Conservation (phyloP, 2,329 filamentous ascomycete species). For the Calonectria pseudoturangicola region DNA sequence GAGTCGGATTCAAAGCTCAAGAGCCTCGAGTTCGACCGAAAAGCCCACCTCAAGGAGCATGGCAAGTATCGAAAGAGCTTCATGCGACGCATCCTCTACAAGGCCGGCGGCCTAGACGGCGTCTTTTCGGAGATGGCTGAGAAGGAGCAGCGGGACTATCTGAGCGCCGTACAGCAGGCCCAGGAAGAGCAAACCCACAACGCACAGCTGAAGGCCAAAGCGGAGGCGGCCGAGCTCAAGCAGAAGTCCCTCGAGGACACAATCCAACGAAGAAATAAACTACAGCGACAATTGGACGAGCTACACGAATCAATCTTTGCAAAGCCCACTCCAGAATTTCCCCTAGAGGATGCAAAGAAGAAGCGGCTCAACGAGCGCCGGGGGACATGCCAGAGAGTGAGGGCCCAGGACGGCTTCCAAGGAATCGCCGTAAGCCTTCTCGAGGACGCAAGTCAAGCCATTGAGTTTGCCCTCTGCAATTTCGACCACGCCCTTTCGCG, state of each 20-base stretch:
- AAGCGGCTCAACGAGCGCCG: conserved; percentile 58
- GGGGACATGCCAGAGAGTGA: conserved; percentile 61
- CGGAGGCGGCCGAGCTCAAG: conserved; percentile 62
- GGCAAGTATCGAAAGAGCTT: conserved; percentile 72
- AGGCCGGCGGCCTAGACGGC: conserved; percentile 67
- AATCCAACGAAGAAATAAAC: conserved; percentile 59
- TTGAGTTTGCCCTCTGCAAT: conserved; percentile 56
- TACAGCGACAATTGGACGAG: conserved; percentile 68
- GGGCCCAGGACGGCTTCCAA: conserved; percentile 62
- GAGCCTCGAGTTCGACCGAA: conserved; percentile 62
- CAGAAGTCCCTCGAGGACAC: conserved; percentile 60
- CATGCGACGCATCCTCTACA: conserved; percentile 71
- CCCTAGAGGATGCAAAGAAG: conserved; percentile 72
- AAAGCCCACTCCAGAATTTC: conserved; percentile 71
- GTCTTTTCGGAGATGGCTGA: conserved; percentile 64
- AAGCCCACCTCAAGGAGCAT: conserved; percentile 70
- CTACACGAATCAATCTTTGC: conserved; percentile 72
- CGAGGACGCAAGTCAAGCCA: conserved; percentile 58
- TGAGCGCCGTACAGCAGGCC: conserved; percentile 70
- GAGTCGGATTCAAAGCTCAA: conserved; percentile 45
- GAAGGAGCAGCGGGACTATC: conserved; percentile 74
- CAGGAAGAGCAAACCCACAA: conserved; percentile 66
- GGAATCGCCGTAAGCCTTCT: conserved; percentile 64
- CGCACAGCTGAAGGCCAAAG: conserved; percentile 62
- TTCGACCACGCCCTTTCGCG: conserved; percentile 64